A percentile compares a stretch with the other conserved stretches of the same genome.
Evolutionary conservation across 208 protist genomes (phyloP).

Genomic region (Acanthamoeba healyi): DNA sequence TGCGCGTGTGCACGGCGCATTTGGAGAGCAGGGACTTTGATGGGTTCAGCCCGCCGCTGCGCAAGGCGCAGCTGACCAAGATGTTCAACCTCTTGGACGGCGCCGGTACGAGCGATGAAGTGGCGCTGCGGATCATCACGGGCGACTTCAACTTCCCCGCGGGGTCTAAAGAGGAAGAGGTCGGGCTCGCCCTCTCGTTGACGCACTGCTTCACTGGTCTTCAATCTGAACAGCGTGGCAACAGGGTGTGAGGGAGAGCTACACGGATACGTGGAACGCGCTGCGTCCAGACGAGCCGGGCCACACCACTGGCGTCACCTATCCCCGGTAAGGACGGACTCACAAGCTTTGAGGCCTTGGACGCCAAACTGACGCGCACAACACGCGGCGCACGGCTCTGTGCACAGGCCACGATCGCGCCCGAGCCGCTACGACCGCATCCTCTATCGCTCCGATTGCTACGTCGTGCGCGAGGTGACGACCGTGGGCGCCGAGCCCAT

Average conservation of each 20-base stretch:
- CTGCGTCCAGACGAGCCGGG: not conserved
- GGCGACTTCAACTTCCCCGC: constrained; percentile 62
- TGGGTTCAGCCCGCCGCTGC: constrained; percentile 29
- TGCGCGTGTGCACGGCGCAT: constrained; percentile 34
- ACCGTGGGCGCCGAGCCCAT: constrained; percentile 7
- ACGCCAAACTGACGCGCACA: not conserved
- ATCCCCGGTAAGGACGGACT: not conserved
- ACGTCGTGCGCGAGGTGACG: not conserved
- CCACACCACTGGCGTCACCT: constrained; percentile 41
- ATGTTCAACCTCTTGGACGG: constrained; percentile 9
- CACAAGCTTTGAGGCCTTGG: too few species aligned
- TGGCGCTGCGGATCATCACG: constrained; percentile 16
- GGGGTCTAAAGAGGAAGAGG: constrained; percentile 31
- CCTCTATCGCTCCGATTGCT: constrained; percentile 5
- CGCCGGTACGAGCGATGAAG: not conserved
- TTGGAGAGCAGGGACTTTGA: constrained; percentile 47
- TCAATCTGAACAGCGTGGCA: not conserved
- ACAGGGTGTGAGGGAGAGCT: not conserved
- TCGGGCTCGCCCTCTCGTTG: not conserved
- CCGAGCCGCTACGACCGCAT: not conserved
- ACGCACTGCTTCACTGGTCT: too few species aligned
- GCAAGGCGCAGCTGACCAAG: constrained; percentile 46
- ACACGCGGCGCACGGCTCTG: not conserved
- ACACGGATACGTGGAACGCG: not conserved
- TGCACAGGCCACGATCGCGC: not conserved